Percentiles rank a stretch among this genome's conserved stretches.
phyloP scores from a whole-genome alignment of 2,329 filamentous ascomycete species.

The Zymoseptoria tritici region DNA sequence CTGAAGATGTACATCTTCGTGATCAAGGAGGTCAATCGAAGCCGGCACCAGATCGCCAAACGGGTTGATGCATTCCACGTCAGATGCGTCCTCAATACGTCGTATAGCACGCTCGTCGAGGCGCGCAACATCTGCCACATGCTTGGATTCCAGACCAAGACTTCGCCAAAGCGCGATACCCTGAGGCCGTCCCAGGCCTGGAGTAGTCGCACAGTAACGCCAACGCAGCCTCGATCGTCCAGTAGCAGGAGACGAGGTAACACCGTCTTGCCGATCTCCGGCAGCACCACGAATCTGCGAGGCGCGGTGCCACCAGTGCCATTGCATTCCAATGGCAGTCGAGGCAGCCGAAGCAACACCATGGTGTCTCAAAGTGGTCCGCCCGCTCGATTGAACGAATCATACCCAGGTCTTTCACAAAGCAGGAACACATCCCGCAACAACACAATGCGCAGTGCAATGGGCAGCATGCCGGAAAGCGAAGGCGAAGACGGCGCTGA shows the following conservation, averaged over 20 bases:
- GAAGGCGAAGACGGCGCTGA: constrained; percentile 80
- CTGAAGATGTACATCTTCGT: constrained; percentile 45
- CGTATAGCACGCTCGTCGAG: constrained; percentile 52
- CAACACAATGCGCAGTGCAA: constrained; percentile 44
- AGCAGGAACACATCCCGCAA: constrained; percentile 34
- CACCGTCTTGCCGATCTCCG: constrained; percentile 43
- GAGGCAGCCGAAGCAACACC: constrained; percentile 39
- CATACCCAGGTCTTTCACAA: constrained; percentile 53
- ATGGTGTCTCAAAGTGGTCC: constrained; percentile 40
- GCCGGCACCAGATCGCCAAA: constrained; percentile 45
- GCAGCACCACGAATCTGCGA: constrained; percentile 26
- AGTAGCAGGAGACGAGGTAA: constrained; percentile 44
- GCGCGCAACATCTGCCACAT: constrained; percentile 51
- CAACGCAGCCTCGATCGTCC: constrained; percentile 41
- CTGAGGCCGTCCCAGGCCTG: constrained; percentile 25
- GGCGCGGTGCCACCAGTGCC: constrained; percentile 35
- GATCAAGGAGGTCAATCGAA: constrained; percentile 42
- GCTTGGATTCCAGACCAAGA: constrained; percentile 39
- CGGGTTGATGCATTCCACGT: constrained; percentile 51
- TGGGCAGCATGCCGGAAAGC: constrained; percentile 47
- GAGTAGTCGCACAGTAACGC: constrained; percentile 34
- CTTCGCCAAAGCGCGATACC: constrained; percentile 15
- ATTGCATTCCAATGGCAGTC: constrained; percentile 42
- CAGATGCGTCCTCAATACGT: constrained; percentile 51
- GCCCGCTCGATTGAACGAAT: constrained; percentile 79